Base-by-base conservation (phyloP, 2,329 filamentous ascomycete species). In the Graphiopsis chlorocephala region DNA sequence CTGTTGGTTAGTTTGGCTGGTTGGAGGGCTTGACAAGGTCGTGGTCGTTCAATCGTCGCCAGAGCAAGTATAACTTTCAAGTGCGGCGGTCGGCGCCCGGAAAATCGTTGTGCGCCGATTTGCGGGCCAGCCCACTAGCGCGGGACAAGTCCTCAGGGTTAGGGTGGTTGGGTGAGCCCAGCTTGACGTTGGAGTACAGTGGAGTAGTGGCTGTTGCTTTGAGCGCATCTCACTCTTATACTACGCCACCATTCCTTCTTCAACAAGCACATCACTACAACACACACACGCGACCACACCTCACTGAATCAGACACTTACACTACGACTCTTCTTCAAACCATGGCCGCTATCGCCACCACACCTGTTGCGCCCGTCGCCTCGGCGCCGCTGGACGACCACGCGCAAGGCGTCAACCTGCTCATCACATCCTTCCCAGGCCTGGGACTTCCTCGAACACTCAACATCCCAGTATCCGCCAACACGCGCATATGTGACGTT, bases 341-440 rank as follows among this genome's bases (percentile, higher is more conserved):
- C 48, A 62, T 62, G 60, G 48, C 60, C 20, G n/a, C 48, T 5
- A 20, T 58, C 15, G 52, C 53, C 26, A 31, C 33, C 2, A 25
- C 38, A 17, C 53, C 52, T 26, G 35, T 17, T 15, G 45, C 52
- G 61, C 61, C 61, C n/a, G 20, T 33, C 26, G 29, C 55, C 4
- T 15, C 48, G 23, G 14, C 48, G 25, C 31, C 25, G 4, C 26
- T 17, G 20, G 48, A 53, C 12, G 23, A 28, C 33, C 48, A 55
- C 25, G 26, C 60, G 48, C 61, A 58, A 55, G 31, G 33, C n/a
- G 80, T 96, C 75, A 97, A 96, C 78, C 83, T 98, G 68, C 86
- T 98, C 65, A 82, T 99, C 67, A 89, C 92, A 71, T 92, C 90
- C 67, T 94, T 98, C 73, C 84, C 89, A 8, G 94, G 94, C 68